Evolutionary conservation across 805 yeast genomes (phyloP).

Genomic region (Wickerhamiella brachini): DNA sequence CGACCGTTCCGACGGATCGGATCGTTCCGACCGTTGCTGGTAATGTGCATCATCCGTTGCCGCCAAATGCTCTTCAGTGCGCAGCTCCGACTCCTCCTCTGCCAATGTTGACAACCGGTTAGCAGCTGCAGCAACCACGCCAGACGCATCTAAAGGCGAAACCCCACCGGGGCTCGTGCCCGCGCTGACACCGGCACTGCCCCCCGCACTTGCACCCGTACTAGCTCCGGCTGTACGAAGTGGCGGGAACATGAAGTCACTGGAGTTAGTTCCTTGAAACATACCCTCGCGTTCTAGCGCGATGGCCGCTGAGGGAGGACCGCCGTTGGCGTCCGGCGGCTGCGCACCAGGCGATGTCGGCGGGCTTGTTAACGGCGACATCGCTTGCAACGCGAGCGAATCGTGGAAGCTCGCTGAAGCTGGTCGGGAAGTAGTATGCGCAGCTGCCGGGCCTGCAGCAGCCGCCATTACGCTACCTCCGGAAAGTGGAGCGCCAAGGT

Average conservation of each 20-base stretch:
- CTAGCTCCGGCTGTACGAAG: neutral
- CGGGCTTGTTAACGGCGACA: neutral
- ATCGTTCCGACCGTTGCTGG: neutral
- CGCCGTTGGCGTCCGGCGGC: neutral
- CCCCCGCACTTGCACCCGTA: neutral
- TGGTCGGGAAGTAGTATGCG: no score
- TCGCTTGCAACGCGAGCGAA: neutral
- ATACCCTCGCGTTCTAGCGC: neutral
- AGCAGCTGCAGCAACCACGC: neutral
- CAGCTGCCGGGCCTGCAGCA: no score
- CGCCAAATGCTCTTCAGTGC: neutral
- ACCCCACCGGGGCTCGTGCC: neutral
- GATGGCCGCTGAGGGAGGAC: neutral
- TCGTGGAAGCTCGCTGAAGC: neutral
- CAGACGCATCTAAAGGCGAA: neutral
- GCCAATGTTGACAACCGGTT: slow-evolving; percentile 1
- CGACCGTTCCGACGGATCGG: neutral
- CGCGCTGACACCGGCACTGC: neutral
- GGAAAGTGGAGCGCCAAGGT: neutral
- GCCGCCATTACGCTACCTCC: neutral
- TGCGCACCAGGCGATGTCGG: neutral
- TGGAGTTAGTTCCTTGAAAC: neutral
- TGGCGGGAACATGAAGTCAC: neutral
- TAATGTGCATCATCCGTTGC: neutral
- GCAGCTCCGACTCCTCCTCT: slow-evolving; percentile 2